Conservation (phyloP, 257 asterid genomes). For the Solanum peruvianum region DNA sequence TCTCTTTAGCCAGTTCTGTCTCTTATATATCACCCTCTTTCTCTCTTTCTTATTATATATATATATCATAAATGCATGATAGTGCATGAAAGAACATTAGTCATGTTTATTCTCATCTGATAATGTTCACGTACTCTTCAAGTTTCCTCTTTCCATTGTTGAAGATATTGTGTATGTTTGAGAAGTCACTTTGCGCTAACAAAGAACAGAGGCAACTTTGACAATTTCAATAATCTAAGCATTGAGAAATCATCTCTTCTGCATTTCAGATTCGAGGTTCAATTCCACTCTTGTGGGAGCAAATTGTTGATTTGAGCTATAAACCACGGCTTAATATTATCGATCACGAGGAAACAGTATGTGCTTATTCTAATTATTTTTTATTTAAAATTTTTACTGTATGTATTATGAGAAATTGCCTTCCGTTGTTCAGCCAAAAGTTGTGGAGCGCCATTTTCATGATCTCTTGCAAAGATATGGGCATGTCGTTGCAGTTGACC, state of each 20-base stretch:
- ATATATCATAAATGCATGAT: neutral
- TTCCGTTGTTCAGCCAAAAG: constrained; percentile 43
- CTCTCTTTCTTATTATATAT: neutral
- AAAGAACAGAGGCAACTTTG: neutral
- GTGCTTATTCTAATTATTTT: constrained; percentile 11
- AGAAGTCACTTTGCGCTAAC: neutral
- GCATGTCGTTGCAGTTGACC: constrained; percentile 72
- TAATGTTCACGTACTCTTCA: neutral
- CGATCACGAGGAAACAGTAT: constrained; percentile 69
- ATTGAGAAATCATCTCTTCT: neutral
- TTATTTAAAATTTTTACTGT: neutral
- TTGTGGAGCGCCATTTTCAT: constrained; percentile 82
- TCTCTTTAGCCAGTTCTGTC: neutral
- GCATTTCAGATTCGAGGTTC: constrained; percentile 85
- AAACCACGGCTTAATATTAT: constrained; percentile 76
- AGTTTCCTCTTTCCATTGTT: neutral
- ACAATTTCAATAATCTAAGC: neutral
- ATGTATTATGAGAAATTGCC: neutral
- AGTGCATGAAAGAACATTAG: neutral
- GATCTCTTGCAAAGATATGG: constrained; percentile 90
- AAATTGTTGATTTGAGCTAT: constrained; percentile 97
- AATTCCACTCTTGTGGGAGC: constrained; percentile 97
- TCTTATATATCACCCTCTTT: too few species aligned
- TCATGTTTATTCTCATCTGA: neutral
- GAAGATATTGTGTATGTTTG: neutral